Evolutionary conservation across 2,329 filamentous ascomycete genomes (phyloP), one percentile per base, ranked within the genome.

Genomic region (Claviceps lovelessii): DNA sequence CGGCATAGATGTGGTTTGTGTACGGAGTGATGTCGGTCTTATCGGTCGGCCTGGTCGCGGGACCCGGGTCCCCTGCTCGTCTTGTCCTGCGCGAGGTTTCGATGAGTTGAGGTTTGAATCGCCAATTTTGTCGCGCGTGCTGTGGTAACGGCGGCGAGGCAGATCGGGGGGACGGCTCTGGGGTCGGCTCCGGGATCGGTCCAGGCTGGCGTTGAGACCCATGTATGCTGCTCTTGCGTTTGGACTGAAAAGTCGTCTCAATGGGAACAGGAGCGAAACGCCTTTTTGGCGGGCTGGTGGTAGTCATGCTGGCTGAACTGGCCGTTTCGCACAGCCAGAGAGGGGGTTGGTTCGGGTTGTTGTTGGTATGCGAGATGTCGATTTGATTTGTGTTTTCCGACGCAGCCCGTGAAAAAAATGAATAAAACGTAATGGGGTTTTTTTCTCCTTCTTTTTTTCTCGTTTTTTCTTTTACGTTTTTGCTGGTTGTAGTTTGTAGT

Each of bases 61-160:
- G 81, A 6, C 76, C 76, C 1, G 76, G 68, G 61, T 89, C 84
- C 23, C 82, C 82, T 17, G 78, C 78, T 62, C 82, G 82, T 58
- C 85, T 81, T 39, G 83, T 82, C 53, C 89, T 78, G 61, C 83
- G 81, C 4, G 85, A 85, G 3, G 87, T 90, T 68, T 91, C 88
- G 58, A 95, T 84, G 54, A 95, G 74, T 63, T 91, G 85, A 13
- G 89, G 89, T 35, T 84, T 78, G 67, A 94, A 95, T 57, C 72
- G 72, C 58, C 76, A 74, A 33, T 61, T 72, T 63, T 47, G 72
- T 67, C 46, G 73, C 66, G 55, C 71, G 68, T 60, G 67, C 62
- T 61, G 72, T 69, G 47, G 70, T 68, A 2, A 73, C 29, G 55
- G 57, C 50, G 74, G 71, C 2, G 75, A 74, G 6, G 73, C 70